These are phyloP conservation scores for Coemansia guatemalensis DNA, from an alignment of 192 early-diverging fungal species.

Conservation along the genomic window DNA sequence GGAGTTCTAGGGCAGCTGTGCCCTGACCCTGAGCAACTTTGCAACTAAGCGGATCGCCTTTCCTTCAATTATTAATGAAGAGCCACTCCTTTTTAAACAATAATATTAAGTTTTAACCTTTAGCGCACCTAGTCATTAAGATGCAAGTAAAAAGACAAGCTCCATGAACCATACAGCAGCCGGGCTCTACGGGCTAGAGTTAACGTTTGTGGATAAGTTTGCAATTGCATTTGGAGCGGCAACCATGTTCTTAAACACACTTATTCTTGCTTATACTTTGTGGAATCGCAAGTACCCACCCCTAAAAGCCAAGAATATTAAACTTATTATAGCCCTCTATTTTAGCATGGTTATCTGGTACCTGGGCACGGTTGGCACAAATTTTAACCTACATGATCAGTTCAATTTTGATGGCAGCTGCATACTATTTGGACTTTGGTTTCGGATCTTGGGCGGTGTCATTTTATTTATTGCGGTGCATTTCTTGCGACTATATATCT, in stretches of 20 bases:
- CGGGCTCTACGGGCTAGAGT: background rate
- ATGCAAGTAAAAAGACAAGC: background rate
- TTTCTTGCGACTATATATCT: constrained; percentile 7
- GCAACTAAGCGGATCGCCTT: no score
- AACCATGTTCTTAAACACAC: constrained; percentile 31
- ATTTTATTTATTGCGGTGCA: constrained; percentile 23
- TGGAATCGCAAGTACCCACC: constrained; percentile 35
- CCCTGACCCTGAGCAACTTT: no score
- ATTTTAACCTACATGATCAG: constrained; percentile 20
- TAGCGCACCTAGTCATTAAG: no score
- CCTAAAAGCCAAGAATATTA: constrained; percentile 41
- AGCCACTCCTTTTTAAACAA: no score
- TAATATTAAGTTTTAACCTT: no score
- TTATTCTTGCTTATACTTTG: constrained; percentile 28
- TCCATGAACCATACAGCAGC: background rate
- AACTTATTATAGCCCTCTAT: constrained; percentile 28
- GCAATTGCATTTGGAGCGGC: constrained; percentile 15
- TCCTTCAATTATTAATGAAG: no score
- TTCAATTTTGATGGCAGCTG: constrained; percentile 22
- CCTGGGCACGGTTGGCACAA: constrained; percentile 36
- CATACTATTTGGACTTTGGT: constrained; percentile 34
- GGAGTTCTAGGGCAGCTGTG: no score
- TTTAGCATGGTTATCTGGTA: constrained; percentile 40
- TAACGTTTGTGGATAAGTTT: constrained; percentile 4
- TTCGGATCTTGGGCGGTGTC: constrained; percentile 32